Base-by-base conservation (phyloP, 805 yeast species). In the Candida palmyrensis region DNA sequence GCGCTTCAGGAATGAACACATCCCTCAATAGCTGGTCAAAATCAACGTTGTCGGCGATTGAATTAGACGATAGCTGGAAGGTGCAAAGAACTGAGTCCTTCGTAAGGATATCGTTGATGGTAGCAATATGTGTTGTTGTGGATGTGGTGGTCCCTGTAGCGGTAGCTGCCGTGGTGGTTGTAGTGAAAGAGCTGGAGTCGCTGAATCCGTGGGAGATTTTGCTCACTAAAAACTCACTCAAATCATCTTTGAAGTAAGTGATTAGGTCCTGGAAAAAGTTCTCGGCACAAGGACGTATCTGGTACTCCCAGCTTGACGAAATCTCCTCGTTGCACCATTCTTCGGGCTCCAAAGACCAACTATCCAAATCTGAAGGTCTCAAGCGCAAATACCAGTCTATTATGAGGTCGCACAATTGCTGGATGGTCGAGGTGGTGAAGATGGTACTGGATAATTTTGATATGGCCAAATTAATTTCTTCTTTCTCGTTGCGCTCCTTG, bases 261-360 rank as follows among this genome's bases (percentile, higher is more conserved):
- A 85, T 73, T 41, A 89, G 58, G 49, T 82, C 92, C 43, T 80
- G 84, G 51, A 79, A 88, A 43, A 87, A 78, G 49, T 79, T 79
- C 45, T 86, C 95, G 0, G 95, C 87, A 57, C 96, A 86, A 3
- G 90, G 87, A 36, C 94, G 67, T 9, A 88, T 70, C 51, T 84
- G 89, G 52, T 66, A 86, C 50, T 89, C 97, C 79, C 85, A 87
- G 49, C 82, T 79, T 4, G 77, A 64, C 32, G 78, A 71, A 37
- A 80, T 61, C 44, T 88, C 95, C 48, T 87, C 95, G 42, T 79
- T 78, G 14, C 84, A 78, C 86, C 95, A 92, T 53, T 87, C 96
- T 53, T 88, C 97, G 0, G 97, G 96, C 39, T 88, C 95, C 12
- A 72, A 55, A 9, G 67, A 53, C 97, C 97, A 92, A 24, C 75